A percentile compares a stretch with the other conserved stretches of the same genome.
Evolutionary conservation across 2,329 filamentous ascomycete genomes (phyloP).

Genomic region (Pseudogymnoascus sp.): DNA sequence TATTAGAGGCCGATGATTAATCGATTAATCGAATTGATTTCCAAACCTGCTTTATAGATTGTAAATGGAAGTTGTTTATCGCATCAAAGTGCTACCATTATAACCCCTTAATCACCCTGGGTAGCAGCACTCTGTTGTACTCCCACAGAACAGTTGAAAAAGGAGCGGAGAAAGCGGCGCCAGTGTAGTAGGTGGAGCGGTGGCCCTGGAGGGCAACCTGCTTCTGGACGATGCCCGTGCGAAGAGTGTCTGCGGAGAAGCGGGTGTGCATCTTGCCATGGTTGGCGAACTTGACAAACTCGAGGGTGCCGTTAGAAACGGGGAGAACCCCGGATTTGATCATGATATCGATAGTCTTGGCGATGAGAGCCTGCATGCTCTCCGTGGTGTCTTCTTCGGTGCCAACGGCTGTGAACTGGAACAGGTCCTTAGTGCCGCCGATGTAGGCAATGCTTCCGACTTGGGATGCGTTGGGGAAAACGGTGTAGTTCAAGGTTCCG

Average conservation of each 20-base stretch:
- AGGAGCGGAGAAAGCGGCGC: constrained; percentile 27
- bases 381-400: constrained; percentile 16
- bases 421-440: constrained; percentile 24
- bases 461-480: constrained; percentile 19
- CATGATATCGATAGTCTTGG: constrained; percentile 23
- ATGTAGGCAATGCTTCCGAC: constrained; percentile 26
- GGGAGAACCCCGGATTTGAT: constrained; percentile 20
- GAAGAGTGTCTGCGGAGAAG: constrained; percentile 29
- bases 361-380: constrained; percentile 22
- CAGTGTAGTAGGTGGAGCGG: constrained; percentile 38
- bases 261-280: constrained; percentile 32
- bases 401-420: constrained; percentile 27
- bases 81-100: background rate
- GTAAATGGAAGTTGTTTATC: background rate
- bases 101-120: constrained; percentile 15
- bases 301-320: constrained; percentile 14
- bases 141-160: constrained; percentile 30
- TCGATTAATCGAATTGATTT: background rate
- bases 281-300: constrained; percentile 29
- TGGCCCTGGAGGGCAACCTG: constrained; percentile 36
- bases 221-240: constrained; percentile 33
- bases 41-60: background rate
- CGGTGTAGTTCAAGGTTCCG: constrained; percentile 19
- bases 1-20: too few species aligned
- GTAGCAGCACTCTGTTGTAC: constrained; percentile 26